Evolutionary conservation across 2,329 filamentous ascomycete species (phyloP).

Genomic region (Xylaria sp.): DNA sequence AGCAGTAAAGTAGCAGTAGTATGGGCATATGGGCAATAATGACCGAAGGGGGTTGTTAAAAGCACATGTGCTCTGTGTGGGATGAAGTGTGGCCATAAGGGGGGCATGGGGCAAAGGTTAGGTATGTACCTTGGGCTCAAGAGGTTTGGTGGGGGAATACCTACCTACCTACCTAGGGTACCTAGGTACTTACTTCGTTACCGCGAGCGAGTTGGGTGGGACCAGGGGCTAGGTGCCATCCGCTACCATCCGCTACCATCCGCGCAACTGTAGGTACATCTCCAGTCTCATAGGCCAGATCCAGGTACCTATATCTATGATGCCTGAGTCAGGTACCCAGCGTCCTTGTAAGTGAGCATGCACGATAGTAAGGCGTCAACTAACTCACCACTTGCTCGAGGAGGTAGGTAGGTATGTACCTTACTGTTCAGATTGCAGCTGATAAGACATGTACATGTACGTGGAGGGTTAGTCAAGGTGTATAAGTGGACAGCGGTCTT

Average conservation of each 20-base stretch:
- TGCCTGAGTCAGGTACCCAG: background rate
- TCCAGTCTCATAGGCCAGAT: background rate
- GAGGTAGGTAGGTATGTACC: too few species aligned
- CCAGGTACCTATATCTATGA: background rate
- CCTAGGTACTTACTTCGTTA: too few species aligned
- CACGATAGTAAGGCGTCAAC: too few species aligned
- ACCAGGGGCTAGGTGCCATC: conserved; percentile 19
- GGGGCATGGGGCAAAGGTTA: conserved; percentile 11
- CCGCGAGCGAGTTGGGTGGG: conserved; percentile 11
- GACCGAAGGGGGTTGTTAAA: conserved; percentile 9
- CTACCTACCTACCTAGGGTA: too few species aligned
- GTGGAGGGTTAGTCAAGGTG: too few species aligned
- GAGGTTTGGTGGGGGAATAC: background rate
- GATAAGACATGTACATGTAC: too few species aligned
- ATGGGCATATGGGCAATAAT: conserved; percentile 27
- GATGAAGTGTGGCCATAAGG: conserved; percentile 14
- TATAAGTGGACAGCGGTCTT: background rate
- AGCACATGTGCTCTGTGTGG: conserved; percentile 34
- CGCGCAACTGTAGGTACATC: conserved; percentile 6
- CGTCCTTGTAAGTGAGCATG: too few species aligned
- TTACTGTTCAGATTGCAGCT: too few species aligned
- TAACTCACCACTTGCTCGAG: too few species aligned
- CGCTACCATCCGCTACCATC: background rate
- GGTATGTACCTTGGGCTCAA: background rate
- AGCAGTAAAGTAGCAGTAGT: too few species aligned